Base-by-base conservation (phyloP, 192 early-diverging fungal species). In the Coemansia pectinata region DNA sequence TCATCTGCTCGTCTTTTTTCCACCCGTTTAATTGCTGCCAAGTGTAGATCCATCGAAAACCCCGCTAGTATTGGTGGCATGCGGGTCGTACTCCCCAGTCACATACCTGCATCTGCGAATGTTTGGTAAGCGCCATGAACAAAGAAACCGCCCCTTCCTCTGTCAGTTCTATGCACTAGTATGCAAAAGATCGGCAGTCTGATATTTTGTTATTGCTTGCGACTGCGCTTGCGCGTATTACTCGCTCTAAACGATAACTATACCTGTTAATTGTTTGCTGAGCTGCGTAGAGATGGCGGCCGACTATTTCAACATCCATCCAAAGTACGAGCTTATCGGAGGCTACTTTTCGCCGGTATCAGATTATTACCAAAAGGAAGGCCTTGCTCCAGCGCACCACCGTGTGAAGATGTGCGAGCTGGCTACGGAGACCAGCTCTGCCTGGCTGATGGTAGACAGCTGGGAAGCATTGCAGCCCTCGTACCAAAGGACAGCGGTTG, bases 341-440 rank as follows among this genome's bases (percentile, higher is more conserved):
- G 98, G 96, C 10, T 98, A 98, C 81, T 98, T 94, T 80, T 97
- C 95, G 5, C 98, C 98, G 1, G 97, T 99, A 14, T 93, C 92
- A 0, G 96, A 97, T 66, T 92, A 88, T 62, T 99, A 99, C 73
- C 87, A 89, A 63, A 98, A 99, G 73, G 89, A 91, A 63, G 97
- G 96, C 8, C 85, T 99, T 25, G 96, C 93, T 0, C 83, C 88
- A 15, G 94, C 92, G 66, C 76, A 87, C 55, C 93, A 99, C 79
- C 87, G 97, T 25, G 94, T 98, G 10, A 78, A 85, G 23, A 99
- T 99, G 97, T 97, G 95, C 83, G 87, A 94, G 67, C 74, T 94
- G 39, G 96, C 95, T 3, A 89, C 91, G 1, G 87, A 92, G 65
- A 88, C 89, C 59, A 91, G 87, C 47, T 93, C 92, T 47, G 78